Evolutionary conservation across 1,284 basidiomycete genomes (phyloP).

Genomic region (Psilocybe mexicana): DNA sequence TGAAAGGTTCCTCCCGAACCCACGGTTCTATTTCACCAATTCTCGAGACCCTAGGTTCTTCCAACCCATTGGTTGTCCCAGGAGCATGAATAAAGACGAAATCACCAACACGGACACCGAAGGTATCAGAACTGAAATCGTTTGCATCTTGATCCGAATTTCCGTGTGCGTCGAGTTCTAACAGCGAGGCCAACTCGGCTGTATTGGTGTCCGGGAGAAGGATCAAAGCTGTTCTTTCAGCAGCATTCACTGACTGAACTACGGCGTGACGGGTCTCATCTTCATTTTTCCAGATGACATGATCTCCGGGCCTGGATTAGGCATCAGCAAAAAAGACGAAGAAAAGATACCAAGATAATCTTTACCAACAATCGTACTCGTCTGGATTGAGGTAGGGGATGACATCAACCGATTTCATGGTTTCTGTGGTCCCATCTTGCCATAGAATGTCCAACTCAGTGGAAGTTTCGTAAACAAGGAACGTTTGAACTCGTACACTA

Average conservation of each 20-base stretch:
- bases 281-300: constrained; percentile 85
- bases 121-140: constrained; percentile 52
- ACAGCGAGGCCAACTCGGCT: constrained; percentile 73
- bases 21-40: constrained; percentile 81
- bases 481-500: constrained; percentile 52
- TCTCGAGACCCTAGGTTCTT: constrained; percentile 64
- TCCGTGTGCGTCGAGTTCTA: constrained; percentile 88
- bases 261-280: constrained; percentile 68
- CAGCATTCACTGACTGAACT: constrained; percentile 77
- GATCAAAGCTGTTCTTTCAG: constrained; percentile 70
- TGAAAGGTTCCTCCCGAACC: constrained; percentile 63
- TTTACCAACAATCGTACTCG: constrained; percentile 84
- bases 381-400: constrained; percentile 84
- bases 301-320: constrained; percentile 80
- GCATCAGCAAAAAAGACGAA: constrained; percentile 5
- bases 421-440: constrained; percentile 81
- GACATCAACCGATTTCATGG: constrained; percentile 60
- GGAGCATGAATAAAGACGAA: constrained; percentile 77
- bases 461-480: constrained; percentile 69
- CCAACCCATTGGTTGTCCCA: constrained; percentile 67
- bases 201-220: constrained; percentile 52
- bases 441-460: constrained; percentile 78
- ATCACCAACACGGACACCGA: constrained; percentile 82
- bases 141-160: constrained; percentile 48
- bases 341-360: neutral